Conservation (phyloP, 2,329 filamentous ascomycete species). For the Fusarium subtropicale region DNA sequence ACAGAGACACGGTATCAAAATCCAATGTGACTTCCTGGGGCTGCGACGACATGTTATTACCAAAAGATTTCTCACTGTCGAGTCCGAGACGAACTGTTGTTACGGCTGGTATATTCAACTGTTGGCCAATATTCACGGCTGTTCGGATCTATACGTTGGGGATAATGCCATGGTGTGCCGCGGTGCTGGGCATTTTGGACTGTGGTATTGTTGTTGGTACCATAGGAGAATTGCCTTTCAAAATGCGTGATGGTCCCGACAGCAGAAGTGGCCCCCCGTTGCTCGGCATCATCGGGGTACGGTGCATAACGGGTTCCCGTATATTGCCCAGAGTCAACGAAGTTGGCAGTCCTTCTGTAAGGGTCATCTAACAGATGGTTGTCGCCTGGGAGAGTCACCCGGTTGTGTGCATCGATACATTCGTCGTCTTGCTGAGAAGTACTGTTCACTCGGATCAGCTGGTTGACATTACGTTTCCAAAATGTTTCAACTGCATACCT, state of each 20-base stretch:
- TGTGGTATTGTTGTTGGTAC: background rate
- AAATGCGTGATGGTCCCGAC: slow-evolving; percentile 8
- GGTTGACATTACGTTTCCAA: background rate
- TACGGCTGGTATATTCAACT: background rate
- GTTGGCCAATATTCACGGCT: background rate
- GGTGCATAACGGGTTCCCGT: background rate
- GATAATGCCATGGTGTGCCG: background rate
- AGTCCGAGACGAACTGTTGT: background rate
- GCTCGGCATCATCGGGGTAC: slow-evolving; percentile 1
- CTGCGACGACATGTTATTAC: background rate
- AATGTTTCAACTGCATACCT: slow-evolving; percentile 11
- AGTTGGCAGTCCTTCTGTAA: slow-evolving; percentile 6
- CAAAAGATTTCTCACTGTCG: background rate
- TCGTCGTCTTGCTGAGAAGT: background rate
- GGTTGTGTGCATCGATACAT: background rate
- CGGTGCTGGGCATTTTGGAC: background rate
- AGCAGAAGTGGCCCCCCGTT: background rate
- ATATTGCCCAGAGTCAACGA: slow-evolving; percentile 1
- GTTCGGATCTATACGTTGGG: background rate
- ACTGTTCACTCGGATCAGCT: slow-evolving; percentile 7
- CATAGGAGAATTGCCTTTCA: slow-evolving; percentile 7
- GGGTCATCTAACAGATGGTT: background rate
- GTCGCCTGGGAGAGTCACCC: slow-evolving; percentile 7
- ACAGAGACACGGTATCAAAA: background rate
- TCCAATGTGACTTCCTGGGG: no score